Evolutionary conservation across 1,284 basidiomycete genomes (phyloP).

Genomic region (Moniliophthora roreri): DNA sequence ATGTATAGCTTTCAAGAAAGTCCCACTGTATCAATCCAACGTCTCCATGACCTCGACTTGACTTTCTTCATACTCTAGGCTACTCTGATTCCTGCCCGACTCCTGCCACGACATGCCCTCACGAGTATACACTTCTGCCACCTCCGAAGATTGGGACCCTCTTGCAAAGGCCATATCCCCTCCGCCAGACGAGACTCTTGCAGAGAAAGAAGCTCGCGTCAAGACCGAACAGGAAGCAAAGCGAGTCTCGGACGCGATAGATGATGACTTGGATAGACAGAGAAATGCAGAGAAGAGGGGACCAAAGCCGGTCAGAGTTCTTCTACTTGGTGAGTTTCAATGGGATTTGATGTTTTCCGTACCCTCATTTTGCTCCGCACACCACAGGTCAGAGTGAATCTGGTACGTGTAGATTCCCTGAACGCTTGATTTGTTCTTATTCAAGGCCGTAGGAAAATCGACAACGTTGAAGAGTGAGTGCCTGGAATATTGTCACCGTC

Average conservation of each 20-base stretch:
- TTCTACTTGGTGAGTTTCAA: constrained; percentile 69
- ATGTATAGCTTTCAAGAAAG: constrained; percentile 7
- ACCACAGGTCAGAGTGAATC: constrained; percentile 71
- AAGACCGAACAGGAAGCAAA: constrained; percentile 59
- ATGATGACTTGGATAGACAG: constrained; percentile 64
- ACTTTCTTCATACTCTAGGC: background rate
- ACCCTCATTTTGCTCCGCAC: background rate
- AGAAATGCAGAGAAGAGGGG: constrained; percentile 49
- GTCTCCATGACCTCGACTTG: background rate
- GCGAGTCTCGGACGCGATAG: constrained; percentile 65
- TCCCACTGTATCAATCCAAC: constrained; percentile 5
- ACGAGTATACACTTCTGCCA: constrained; percentile 6
- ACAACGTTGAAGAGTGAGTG: constrained; percentile 61
- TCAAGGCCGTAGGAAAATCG: constrained; percentile 49
- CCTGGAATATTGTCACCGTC: background rate
- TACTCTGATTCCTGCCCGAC: background rate
- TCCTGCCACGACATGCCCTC: constrained; percentile 10
- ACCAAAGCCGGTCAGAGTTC: constrained; percentile 59
- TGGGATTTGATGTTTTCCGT: background rate
- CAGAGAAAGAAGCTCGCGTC: constrained; percentile 49
- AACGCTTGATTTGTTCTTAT: background rate
- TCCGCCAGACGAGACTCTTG: constrained; percentile 54
- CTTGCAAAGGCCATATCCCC: constrained; percentile 51
- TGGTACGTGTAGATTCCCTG: constrained; percentile 38
- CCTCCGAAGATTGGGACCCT: constrained; percentile 43